phyloP scores from a whole-genome alignment of 495 filamentous ascomycete genomes.

The Parachaetomium inaequale region DNA sequence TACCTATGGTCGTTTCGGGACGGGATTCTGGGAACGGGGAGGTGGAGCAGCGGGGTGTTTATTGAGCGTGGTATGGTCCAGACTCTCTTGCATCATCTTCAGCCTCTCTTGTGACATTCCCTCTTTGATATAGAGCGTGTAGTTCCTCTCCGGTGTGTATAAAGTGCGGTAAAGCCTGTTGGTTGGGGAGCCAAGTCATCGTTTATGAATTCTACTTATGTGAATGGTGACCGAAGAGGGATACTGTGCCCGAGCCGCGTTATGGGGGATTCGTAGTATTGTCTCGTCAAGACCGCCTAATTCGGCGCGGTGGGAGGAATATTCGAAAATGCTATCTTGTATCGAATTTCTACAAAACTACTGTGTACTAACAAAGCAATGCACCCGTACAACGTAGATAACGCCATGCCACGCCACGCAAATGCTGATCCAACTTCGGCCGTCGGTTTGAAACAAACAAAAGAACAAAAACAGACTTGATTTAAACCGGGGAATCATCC shows the following conservation, averaged over 20 bases:
- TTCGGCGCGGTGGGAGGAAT: background rate
- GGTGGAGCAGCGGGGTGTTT: background rate
- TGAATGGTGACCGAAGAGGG: background rate
- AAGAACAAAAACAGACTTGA: background rate
- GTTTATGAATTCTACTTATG: background rate
- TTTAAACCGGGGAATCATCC: slow-evolving; percentile 12
- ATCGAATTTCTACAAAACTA: background rate
- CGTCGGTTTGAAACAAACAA: background rate
- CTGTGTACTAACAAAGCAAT: background rate
- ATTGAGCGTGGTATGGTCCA: background rate
- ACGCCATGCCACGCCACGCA: background rate
- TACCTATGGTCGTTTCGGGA: too few species aligned
- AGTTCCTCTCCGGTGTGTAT: background rate
- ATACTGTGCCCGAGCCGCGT: background rate
- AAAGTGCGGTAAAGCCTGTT: background rate
- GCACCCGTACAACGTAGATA: background rate
- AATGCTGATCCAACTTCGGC: background rate
- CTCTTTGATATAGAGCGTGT: background rate
- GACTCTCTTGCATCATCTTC: background rate
- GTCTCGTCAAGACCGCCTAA: background rate
- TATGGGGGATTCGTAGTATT: too few species aligned
- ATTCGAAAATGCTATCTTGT: background rate
- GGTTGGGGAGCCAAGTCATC: background rate
- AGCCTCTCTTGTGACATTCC: background rate
- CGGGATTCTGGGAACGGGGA: too few species aligned